Evolutionary conservation across 495 filamentous ascomycete species (phyloP), one percentile per base, ranked within the genome.

Genomic region (Stereocaulon alpinum): DNA sequence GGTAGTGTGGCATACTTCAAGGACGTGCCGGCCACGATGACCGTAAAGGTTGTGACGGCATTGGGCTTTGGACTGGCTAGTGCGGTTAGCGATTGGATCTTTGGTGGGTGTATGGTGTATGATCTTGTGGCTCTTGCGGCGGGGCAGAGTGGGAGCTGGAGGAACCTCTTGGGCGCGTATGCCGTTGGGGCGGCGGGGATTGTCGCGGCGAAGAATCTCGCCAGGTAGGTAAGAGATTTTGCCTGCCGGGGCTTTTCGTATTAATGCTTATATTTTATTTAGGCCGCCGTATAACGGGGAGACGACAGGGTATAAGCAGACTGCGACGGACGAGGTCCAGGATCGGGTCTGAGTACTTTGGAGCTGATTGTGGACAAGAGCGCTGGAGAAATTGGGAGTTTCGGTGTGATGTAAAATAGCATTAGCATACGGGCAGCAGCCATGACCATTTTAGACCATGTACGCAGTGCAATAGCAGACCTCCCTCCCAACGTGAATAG

Each of bases 21-120:
- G 42, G 71, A 72, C 60, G 62, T 71, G 27, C 62, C 67, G 14
- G 69, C 77, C 2, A 70, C 62, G 10, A 69, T 63, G n/a, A 41
- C 69, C 10, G 73, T 78, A 54, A 77, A 77, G 64, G 70, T 73
- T 2, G 34, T 71, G 44, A 78, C 78, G 6, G 76, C 71, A 5
- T 50, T 76, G 3, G 74, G 73, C 0, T 76, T 81, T 41, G 77
- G 72, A 0, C 66, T 68, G 30, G 63, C 69, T 6, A 73, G 70
- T 12, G 69, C 66, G 14, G 51, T 57, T 29, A 76, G 75, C 61
- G 76, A 81, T 59, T 80, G 76, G 75, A 78, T 79, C 24, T 71
- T 81, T 57, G 78, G 78, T 12, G 74, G 73, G 1, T 80, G 76
- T 61, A 59, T 81, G 62, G 78, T 76, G 4, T 79, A 79, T 62